Conservation (phyloP, 805 yeast genomes). For the Kodamaea sagamina region DNA sequence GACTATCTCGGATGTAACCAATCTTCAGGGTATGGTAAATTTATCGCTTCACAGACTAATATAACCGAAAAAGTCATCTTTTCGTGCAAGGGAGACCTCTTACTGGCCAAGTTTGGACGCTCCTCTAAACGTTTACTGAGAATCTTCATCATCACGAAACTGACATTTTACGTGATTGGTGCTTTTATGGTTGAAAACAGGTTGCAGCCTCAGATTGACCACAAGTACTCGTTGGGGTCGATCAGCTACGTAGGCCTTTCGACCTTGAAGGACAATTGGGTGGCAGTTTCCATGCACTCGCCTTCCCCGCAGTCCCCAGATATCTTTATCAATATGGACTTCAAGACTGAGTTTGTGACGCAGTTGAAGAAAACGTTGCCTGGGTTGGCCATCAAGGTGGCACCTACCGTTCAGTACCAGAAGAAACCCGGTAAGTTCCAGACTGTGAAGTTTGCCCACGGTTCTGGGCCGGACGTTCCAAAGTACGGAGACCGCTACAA, state of each 20-base stretch:
- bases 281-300: slow-evolving; percentile 59
- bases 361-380: slow-evolving; percentile 65
- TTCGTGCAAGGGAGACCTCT: slow-evolving; percentile 77
- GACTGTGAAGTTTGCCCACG: slow-evolving; percentile 65
- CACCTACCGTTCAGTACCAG: slow-evolving; percentile 73
- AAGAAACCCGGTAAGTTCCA: slow-evolving; percentile 90
- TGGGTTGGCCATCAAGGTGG: slow-evolving; percentile 62
- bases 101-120: slow-evolving; percentile 87
- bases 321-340: slow-evolving; percentile 71
- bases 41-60: slow-evolving; percentile 67
- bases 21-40: slow-evolving; percentile 67
- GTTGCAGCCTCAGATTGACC: slow-evolving; percentile 60
- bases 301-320: slow-evolving; percentile 66
- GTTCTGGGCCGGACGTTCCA: slow-evolving; percentile 59
- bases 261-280: slow-evolving; percentile 87
- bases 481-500: slow-evolving; percentile 72
- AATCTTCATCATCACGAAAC: slow-evolving; percentile 66
- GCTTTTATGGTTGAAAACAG: slow-evolving; percentile 67
- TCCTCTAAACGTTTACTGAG: slow-evolving; percentile 80
- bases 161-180: slow-evolving; percentile 66
- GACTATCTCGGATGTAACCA: slow-evolving; percentile 89
- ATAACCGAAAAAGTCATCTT: slow-evolving; percentile 71
- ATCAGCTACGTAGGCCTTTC: slow-evolving; percentile 71
- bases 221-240: slow-evolving; percentile 56
- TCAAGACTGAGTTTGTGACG: slow-evolving; percentile 87